phyloP scores from a whole-genome alignment of 129 eudicot genomes.

The Pittosporum tobira region DNA sequence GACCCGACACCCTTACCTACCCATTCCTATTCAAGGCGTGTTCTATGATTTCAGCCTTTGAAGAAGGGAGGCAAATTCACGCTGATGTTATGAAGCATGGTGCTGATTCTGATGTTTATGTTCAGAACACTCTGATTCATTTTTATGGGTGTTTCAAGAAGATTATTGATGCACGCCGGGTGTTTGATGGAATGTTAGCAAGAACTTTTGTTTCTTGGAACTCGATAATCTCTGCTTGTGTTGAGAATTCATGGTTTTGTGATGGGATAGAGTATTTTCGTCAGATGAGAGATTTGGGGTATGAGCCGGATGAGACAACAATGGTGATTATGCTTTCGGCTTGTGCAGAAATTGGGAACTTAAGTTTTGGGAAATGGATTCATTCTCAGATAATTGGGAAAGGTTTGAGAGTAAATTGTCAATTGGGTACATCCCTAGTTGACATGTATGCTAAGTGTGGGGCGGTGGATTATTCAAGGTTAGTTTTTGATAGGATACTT shows the following conservation, averaged over 20 bases:
- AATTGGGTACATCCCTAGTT: conserved; percentile 59
- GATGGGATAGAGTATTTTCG: conserved; percentile 33
- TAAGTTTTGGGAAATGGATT: conserved; percentile 51
- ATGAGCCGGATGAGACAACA: conserved; percentile 46
- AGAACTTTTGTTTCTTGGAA: conserved; percentile 72
- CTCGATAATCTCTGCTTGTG: conserved; percentile 41
- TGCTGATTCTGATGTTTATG: conserved; percentile 37
- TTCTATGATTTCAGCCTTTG: conserved; percentile 29
- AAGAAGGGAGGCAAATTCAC: conserved; percentile 50
- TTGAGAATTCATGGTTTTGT: conserved; percentile 29
- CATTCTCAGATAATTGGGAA: conserved; percentile 45
- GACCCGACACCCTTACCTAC: conserved; percentile 36
- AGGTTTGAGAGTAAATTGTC: conserved; percentile 30
- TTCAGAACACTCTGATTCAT: conserved; percentile 45
- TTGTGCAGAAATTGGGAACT: conserved; percentile 53
- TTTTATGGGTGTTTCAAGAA: conserved; percentile 47
- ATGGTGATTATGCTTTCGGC: conserved; percentile 57
- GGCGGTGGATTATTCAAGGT: conserved; percentile 29
- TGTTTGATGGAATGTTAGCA: conserved; percentile 57
- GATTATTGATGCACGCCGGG: conserved; percentile 33
- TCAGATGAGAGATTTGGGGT: conserved; percentile 33
- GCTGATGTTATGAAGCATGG: conserved; percentile 51
- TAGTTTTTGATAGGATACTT: conserved; percentile 34
- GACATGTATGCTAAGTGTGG: conserved; percentile 79
- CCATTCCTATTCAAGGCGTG: conserved; percentile 59